These are phyloP conservation scores for Talaromyces funiculosus DNA, from an alignment of 2,329 filamentous ascomycete species.

Conservation along the genomic window DNA sequence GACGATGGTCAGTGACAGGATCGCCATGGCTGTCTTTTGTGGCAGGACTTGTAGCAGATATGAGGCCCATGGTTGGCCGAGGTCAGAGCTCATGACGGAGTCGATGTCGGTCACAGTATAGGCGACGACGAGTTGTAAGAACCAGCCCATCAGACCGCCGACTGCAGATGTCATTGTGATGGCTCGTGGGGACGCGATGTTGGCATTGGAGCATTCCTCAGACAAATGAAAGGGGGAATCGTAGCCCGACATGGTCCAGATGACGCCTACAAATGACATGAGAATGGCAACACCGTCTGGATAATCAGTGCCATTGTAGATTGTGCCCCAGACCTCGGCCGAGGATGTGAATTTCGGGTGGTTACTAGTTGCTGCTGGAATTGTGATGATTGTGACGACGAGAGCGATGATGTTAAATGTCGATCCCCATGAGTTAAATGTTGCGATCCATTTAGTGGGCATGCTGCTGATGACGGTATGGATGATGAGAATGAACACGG, in stretches of 20 bases:
- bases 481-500: constrained; percentile 60
- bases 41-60: constrained; percentile 63
- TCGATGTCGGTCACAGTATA: constrained; percentile 64
- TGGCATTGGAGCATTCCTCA: constrained; percentile 70
- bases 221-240: constrained; percentile 67
- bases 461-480: constrained; percentile 64
- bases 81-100: constrained; percentile 52
- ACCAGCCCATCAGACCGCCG: constrained; percentile 65
- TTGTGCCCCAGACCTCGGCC: constrained; percentile 58
- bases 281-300: constrained; percentile 62
- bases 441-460: constrained; percentile 65
- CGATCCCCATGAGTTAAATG: constrained; percentile 64
- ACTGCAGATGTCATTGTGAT: constrained; percentile 64
- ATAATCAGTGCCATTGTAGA: constrained; percentile 62
- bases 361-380: constrained; percentile 56
- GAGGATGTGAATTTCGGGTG: constrained; percentile 55
- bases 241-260: constrained; percentile 65
- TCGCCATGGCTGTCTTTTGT: constrained; percentile 54
- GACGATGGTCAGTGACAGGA: constrained; percentile 61
- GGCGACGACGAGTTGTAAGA: constrained; percentile 66
- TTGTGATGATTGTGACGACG: constrained; percentile 61
- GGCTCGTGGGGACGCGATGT: constrained; percentile 62
- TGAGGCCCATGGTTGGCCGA: constrained; percentile 66
- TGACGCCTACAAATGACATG: constrained; percentile 66
- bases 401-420: constrained; percentile 66